Conservation (phyloP, 805 yeast species). For the Metschnikowia anglica region DNA sequence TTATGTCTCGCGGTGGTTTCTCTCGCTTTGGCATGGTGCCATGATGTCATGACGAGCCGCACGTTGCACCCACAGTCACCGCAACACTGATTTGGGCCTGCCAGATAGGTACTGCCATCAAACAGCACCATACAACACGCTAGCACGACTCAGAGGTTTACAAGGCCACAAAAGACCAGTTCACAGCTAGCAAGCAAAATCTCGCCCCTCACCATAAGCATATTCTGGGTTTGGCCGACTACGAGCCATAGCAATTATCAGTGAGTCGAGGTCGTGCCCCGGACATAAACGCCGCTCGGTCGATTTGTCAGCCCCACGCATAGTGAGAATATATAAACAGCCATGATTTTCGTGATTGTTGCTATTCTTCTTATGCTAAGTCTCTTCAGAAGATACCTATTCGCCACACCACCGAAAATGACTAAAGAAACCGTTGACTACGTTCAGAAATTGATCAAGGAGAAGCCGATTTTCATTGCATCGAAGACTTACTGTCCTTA, state of each 20-base stretch:
- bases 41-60: too few species aligned
- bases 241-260: neutral
- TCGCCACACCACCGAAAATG: constrained; percentile 47
- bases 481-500: constrained; percentile 36
- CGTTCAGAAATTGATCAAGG: constrained; percentile 63
- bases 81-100: too few species aligned
- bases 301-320: neutral
- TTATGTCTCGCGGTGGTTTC: too few species aligned
- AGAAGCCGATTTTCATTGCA: constrained; percentile 74
- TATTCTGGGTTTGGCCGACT: neutral
- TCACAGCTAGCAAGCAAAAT: too few species aligned
- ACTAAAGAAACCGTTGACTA: constrained; percentile 55
- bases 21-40: too few species aligned
- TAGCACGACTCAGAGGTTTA: too few species aligned
- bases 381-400: constrained; percentile 15
- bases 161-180: too few species aligned
- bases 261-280: neutral
- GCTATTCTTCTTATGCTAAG: constrained; percentile 11
- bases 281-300: neutral
- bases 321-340: constrained; percentile 4
- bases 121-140: too few species aligned
- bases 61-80: too few species aligned
- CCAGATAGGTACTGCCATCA: too few species aligned
- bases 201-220: neutral
- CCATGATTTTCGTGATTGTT: constrained; percentile 4